These are phyloP conservation scores for Sesbania bispinosa DNA, from an alignment of 306 rosid genomes.

Conservation along the genomic window DNA sequence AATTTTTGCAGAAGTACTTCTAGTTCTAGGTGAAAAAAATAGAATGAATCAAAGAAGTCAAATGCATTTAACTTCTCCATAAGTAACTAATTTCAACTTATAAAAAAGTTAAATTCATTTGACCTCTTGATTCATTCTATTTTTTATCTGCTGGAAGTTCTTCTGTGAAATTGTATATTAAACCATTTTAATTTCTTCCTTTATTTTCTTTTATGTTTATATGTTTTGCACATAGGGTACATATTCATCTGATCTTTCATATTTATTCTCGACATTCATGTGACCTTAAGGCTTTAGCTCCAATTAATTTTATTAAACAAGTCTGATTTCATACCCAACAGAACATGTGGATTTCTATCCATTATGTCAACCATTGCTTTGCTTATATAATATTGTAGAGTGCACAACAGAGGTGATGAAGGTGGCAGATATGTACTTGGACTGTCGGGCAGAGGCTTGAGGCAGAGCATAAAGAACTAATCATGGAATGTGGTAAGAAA, in stretches of 20 bases:
- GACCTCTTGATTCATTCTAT: too few relatives aligned
- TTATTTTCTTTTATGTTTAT: not conserved
- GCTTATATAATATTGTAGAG: not conserved
- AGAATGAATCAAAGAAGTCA: too few relatives aligned
- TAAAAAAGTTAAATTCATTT: too few relatives aligned
- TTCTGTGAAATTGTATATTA: too few relatives aligned
- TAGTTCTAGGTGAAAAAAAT: too few relatives aligned
- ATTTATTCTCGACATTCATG: conserved; percentile 22
- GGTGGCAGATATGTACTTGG: not conserved
- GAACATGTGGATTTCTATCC: conserved; percentile 31
- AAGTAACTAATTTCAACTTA: too few relatives aligned
- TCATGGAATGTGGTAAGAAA: not conserved
- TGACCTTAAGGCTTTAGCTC: not conserved
- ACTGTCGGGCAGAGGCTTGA: too few relatives aligned
- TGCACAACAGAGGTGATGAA: not conserved
- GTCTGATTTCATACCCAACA: conserved; percentile 12
- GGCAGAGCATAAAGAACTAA: not conserved
- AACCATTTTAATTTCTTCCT: not conserved
- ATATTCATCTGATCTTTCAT: conserved; percentile 20
- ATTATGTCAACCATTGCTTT: conserved; percentile 5
- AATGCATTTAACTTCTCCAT: too few relatives aligned
- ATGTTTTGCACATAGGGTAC: conserved; percentile 4
- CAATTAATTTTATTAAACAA: not conserved
- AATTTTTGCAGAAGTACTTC: too few relatives aligned
- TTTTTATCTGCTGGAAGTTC: too few relatives aligned